Base-by-base conservation (phyloP, 2,329 filamentous ascomycete species). In the Lachnellula occidentalis region DNA sequence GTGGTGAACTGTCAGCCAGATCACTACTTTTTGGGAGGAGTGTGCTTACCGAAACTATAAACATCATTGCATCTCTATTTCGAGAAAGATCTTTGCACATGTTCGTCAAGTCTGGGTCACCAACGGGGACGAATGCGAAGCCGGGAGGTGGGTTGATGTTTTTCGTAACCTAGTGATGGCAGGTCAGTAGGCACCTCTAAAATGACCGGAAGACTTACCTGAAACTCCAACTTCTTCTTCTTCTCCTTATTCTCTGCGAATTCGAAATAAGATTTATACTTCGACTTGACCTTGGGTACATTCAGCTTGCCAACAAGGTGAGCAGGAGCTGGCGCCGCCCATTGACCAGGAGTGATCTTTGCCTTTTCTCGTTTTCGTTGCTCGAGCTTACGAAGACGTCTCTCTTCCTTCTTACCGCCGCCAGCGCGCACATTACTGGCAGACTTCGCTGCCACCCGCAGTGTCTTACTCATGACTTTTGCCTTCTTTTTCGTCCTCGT, bases 81-180 rank as follows among this genome's bases (percentile, higher is more conserved):
- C 83, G 76, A 1, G 83, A 86, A 19, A 85, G 68, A 62, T 86
- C 83, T 68, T 86, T 86, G 73, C 83, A 87, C 43, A 75, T 71
- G 53, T 72, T 73, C 5, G 82, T 85, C 64, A 87, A 70, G 58
- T 78, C 74, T 21, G 82, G 83, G 59, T 86, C 80, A 48, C 83
- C 83, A 49, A 80, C 77, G 34, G 83, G 80, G 43, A 87, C 77
- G 64, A 85, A 86, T 58, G 79, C 76, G 64, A 81, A 86, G 43
- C 81, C 82, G 1, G 81, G 80, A 11, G 82, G 82, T 14, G 83
- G 81, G 1, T 70, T 69, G 49, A 68, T 71, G 39, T 76, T 65
- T 58, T 73, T 75, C 19, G 79, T 83, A 55, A 80, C 73, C 82
- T 86, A 48, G 27, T 39, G 45, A 48, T 48, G 37, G 27, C 27